Percentiles rank a stretch among this genome's conserved stretches.
Evolutionary conservation across 2,329 filamentous ascomycete species (phyloP).

Genomic region (Penicillium sp.): DNA sequence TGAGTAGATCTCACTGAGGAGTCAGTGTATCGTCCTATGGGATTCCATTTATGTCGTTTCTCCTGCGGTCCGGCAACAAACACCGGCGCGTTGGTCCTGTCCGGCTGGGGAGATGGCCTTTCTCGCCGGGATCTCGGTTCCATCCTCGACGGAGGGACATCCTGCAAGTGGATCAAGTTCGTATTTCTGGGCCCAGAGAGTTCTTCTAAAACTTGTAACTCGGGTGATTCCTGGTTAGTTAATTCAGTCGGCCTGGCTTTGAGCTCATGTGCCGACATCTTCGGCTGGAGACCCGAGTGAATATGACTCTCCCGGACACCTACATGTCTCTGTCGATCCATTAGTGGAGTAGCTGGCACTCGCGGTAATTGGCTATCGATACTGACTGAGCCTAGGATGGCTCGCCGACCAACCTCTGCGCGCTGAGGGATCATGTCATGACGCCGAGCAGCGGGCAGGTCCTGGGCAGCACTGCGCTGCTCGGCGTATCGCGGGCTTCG

Average conservation of each 20-base stretch:
- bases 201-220: slow-evolving; percentile 19
- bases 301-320: slow-evolving; percentile 13
- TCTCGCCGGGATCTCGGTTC: slow-evolving; percentile 17
- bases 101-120: slow-evolving; percentile 17
- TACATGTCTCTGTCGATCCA: slow-evolving; percentile 12
- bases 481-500: slow-evolving; percentile 19
- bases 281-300: slow-evolving; percentile 12
- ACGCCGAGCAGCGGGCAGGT: slow-evolving; percentile 13
- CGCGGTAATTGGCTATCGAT: slow-evolving; percentile 14
- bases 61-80: slow-evolving; percentile 34
- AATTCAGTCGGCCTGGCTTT: slow-evolving; percentile 19
- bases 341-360: slow-evolving; percentile 8
- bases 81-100: slow-evolving; percentile 27
- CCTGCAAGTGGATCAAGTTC: slow-evolving; percentile 23
- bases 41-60: slow-evolving; percentile 16
- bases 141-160: slow-evolving; percentile 23
- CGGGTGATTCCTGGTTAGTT: slow-evolving; percentile 27
- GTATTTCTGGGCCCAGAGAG: slow-evolving; percentile 17
- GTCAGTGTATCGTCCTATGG: slow-evolving; percentile 19
- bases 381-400: slow-evolving; percentile 14
- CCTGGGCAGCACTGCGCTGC: slow-evolving; percentile 20
- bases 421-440: slow-evolving; percentile 10
- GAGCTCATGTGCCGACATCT: slow-evolving; percentile 8
- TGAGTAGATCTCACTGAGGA: slow-evolving; percentile 14
- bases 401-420: slow-evolving; percentile 16